Percentiles rank a stretch among this genome's conserved stretches.
Evolutionary conservation across 108 stramenopile species (phyloP).

Genomic region (Nitzschia sp.): DNA sequence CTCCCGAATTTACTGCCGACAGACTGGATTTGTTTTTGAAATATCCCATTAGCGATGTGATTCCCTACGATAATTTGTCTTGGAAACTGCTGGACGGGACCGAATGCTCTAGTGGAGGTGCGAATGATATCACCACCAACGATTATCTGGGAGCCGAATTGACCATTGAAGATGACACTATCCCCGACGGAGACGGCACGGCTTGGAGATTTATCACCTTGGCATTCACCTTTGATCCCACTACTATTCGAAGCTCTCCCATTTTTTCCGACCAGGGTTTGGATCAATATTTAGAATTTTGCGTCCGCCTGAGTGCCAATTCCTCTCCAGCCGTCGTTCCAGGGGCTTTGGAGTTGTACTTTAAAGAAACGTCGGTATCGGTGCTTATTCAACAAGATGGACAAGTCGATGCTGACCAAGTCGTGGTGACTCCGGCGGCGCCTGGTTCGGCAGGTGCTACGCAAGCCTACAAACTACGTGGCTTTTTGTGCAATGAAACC

Average conservation of each 20-base stretch:
- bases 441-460: neutral
- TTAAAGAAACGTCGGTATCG: neutral
- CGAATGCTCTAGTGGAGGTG: neutral
- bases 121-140: constrained; percentile 1
- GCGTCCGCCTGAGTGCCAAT: neutral
- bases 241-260: neutral
- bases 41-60: constrained; percentile 5
- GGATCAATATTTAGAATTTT: constrained; percentile 11
- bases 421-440: neutral
- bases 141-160: neutral
- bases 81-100: neutral
- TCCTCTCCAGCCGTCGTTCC: neutral
- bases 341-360: neutral
- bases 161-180: neutral
- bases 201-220: neutral
- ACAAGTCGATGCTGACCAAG: neutral
- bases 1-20: neutral
- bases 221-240: constrained; percentile 1
- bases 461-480: neutral
- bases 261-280: neutral
- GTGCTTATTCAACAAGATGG: constrained; percentile 4
- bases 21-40: neutral
- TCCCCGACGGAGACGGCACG: neutral
- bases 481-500: constrained; percentile 8
- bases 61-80: constrained; percentile 8